These are phyloP conservation scores for Coemansia sp. DNA, from an alignment of 371 early-diverging fungal genomes.

Conservation along the genomic window DNA sequence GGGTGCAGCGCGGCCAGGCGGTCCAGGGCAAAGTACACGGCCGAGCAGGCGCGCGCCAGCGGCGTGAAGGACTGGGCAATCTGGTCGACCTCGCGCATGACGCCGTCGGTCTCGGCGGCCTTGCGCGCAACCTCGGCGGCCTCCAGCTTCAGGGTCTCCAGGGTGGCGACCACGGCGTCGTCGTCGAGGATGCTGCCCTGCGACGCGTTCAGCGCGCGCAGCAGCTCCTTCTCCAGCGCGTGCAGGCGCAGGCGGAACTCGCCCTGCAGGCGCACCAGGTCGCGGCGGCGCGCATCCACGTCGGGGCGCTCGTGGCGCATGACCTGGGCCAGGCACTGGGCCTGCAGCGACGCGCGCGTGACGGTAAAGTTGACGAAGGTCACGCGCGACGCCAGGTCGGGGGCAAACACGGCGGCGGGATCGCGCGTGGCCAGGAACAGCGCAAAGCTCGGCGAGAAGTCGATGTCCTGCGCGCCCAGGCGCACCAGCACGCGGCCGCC, in stretches of 20 bases:
- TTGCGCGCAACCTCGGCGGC: slow-evolving; percentile 92
- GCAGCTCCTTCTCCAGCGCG: slow-evolving; percentile 89
- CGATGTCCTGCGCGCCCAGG: slow-evolving; percentile 96
- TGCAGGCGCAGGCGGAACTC: slow-evolving; percentile 93
- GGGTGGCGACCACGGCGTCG: slow-evolving; percentile 88
- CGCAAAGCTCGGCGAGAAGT: slow-evolving; percentile 96
- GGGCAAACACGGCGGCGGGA: slow-evolving; percentile 89
- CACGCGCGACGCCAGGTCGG: slow-evolving; percentile 95
- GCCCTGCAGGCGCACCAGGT: slow-evolving; percentile 92
- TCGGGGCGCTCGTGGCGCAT: slow-evolving; percentile 95
- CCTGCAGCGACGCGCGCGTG: slow-evolving; percentile 92
- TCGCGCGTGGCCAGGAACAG: slow-evolving; percentile 94
- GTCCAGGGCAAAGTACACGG: slow-evolving; percentile 95
- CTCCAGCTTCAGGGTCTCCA: slow-evolving; percentile 94
- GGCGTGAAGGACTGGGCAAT: slow-evolving; percentile 90
- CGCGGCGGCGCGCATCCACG: slow-evolving; percentile 89
- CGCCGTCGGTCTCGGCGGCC: slow-evolving; percentile 90
- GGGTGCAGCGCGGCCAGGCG: slow-evolving; percentile 85
- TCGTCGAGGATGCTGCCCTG: slow-evolving; percentile 98
- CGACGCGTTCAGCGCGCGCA: slow-evolving; percentile 91
- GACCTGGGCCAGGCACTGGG: slow-evolving; percentile 94
- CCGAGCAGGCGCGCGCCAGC: slow-evolving; percentile 87
- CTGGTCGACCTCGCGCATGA: slow-evolving; percentile 94
- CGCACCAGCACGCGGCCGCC: slow-evolving; percentile 97
- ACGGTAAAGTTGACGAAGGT: slow-evolving; percentile 99